Conservation (phyloP, 1,284 basidiomycete species). For the Vanrija sp. region DNA sequence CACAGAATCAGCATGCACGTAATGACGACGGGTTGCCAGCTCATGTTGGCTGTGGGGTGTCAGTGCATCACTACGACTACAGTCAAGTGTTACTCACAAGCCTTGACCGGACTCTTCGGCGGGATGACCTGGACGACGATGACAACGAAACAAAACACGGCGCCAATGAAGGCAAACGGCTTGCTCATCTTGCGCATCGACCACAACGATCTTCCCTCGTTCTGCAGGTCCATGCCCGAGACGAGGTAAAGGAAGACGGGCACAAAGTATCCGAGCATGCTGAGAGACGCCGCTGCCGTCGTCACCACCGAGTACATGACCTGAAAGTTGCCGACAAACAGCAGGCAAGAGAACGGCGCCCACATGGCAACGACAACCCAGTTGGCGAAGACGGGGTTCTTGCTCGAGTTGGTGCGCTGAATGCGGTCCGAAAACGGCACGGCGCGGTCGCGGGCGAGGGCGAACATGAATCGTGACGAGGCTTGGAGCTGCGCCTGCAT, state of each 20-base stretch:
- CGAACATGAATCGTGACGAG: conserved; percentile 46
- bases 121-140: conserved; percentile 40
- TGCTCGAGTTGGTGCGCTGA: conserved; percentile 33
- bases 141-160: conserved; percentile 28
- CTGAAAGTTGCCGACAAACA: background rate
- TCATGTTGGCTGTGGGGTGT: conserved; percentile 20
- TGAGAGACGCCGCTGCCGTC: conserved; percentile 34
- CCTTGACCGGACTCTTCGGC: conserved; percentile 30
- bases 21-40: conserved; percentile 44
- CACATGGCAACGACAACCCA: conserved; percentile 37
- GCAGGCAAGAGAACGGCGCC: conserved; percentile 28
- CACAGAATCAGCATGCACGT: conserved; percentile 35
- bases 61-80: conserved; percentile 5
- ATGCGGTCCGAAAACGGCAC: conserved; percentile 43
- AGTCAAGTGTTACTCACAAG: background rate
- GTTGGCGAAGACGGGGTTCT: conserved; percentile 41
- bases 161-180: conserved; percentile 34
- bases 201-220: conserved; percentile 45
- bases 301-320: conserved; percentile 39
- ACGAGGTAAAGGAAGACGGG: conserved; percentile 42
- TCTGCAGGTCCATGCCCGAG: conserved; percentile 37
- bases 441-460: conserved; percentile 44
- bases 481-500: conserved; percentile 46
- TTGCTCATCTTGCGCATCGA: conserved; percentile 37
- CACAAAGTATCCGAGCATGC: conserved; percentile 40